Conservation (phyloP, 2,329 filamentous ascomycete genomes). For the Ophiostoma ulmi region DNA sequence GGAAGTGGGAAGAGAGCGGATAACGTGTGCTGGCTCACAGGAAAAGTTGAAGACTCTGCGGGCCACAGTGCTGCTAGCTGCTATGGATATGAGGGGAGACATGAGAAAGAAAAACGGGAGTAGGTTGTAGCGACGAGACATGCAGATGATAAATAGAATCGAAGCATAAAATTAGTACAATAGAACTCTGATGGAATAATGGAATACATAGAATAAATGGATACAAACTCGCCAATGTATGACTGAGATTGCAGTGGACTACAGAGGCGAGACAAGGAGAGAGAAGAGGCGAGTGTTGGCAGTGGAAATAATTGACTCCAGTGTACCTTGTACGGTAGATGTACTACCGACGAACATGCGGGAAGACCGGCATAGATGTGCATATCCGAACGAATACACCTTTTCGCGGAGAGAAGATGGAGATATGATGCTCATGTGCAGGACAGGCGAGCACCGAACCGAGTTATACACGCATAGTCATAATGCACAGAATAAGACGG, state of each 20-base stretch:
- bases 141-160: not conserved
- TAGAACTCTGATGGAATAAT: not conserved
- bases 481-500: not conserved
- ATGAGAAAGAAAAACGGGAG: not conserved
- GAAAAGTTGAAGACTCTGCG: too few species aligned
- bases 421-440: not conserved
- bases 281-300: not conserved
- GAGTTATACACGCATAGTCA: not conserved
- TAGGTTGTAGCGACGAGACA: not conserved
- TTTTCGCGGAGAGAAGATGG: not conserved
- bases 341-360: not conserved
- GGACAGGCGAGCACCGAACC: not conserved
- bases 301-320: not conserved
- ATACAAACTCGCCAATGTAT: not conserved
- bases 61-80: not conserved
- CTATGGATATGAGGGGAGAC: not conserved
- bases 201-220: not conserved
- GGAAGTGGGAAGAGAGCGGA: not conserved
- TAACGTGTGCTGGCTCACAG: not conserved
- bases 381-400: not conserved
- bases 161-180: not conserved
- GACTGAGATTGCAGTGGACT: constrained; percentile 6
- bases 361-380: not conserved
- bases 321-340: not conserved
- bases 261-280: not conserved